These are phyloP conservation scores for Aegilops sharonensis DNA, from an alignment of 176 grass and related monocot genomes.

Conservation along the genomic window DNA sequence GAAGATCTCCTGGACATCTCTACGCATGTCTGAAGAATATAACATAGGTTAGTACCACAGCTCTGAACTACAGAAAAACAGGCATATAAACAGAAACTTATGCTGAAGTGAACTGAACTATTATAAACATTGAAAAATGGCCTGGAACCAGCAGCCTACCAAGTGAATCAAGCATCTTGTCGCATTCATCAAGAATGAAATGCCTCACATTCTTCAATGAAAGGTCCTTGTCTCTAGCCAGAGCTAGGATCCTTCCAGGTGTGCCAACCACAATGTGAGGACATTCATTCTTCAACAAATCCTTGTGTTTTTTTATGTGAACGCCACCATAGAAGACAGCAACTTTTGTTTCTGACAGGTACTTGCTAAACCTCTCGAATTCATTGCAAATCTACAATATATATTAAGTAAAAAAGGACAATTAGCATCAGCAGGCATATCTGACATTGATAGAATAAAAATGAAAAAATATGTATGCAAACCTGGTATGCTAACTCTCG, in stretches of 20 bases:
- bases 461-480: neutral
- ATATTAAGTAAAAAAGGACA: neutral
- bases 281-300: conserved; percentile 97
- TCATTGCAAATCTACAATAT: conserved; percentile 84
- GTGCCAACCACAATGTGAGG: conserved; percentile 98
- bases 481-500: conserved; percentile 91
- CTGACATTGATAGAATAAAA: neutral
- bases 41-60: conserved; percentile 27
- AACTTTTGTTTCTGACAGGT: conserved; percentile 81
- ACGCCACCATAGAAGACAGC: conserved; percentile 99
- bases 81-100: neutral
- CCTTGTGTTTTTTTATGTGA: conserved; percentile 91
- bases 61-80: neutral
- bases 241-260: conserved; percentile 62
- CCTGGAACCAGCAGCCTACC: conserved; percentile 44
- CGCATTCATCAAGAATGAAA: conserved; percentile 99
- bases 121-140: neutral
- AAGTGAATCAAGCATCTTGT: conserved; percentile 98
- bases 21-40: conserved; percentile 83
- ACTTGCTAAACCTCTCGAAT: conserved; percentile 99
- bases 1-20: conserved; percentile 98
- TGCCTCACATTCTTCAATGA: conserved; percentile 99
- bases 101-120: neutral
- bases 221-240: conserved; percentile 88
- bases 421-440: neutral